phyloP scores from a whole-genome alignment of 2,329 filamentous ascomycete genomes.

The Gaeumannomyces tritici region DNA sequence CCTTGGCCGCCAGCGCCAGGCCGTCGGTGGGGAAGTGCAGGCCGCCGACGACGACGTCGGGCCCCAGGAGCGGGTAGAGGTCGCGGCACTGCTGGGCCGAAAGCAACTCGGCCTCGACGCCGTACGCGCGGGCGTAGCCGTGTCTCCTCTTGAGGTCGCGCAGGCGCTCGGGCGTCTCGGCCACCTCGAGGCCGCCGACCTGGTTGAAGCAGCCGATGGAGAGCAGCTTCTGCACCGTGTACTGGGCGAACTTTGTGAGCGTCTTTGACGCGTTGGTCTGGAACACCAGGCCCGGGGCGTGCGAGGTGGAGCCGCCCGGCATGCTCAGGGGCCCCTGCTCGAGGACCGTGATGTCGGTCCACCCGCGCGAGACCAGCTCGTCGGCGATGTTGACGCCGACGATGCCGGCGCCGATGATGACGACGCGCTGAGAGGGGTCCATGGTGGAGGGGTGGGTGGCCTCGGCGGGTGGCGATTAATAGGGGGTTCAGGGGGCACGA shows the following conservation, averaged over 20 bases:
- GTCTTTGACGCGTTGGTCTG: constrained; percentile 50
- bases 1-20: constrained; percentile 49
- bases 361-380: constrained; percentile 52
- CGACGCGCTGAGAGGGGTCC: constrained; percentile 26
- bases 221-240: constrained; percentile 51
- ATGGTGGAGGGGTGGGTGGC: not conserved
- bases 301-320: constrained; percentile 56
- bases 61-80: constrained; percentile 44
- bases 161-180: constrained; percentile 47
- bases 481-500: not conserved
- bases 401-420: constrained; percentile 55
- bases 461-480: not conserved
- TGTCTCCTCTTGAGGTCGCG: constrained; percentile 54
- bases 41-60: constrained; percentile 44
- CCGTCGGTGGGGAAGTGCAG: constrained; percentile 52
- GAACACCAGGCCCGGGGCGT: constrained; percentile 55
- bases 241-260: constrained; percentile 48
- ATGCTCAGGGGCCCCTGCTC: constrained; percentile 54
- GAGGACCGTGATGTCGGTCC: constrained; percentile 53
- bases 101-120: constrained; percentile 43
- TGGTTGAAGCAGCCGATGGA: constrained; percentile 53
- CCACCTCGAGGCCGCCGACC: constrained; percentile 52
- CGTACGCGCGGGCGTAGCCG: constrained; percentile 52
- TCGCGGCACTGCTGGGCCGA: constrained; percentile 40
- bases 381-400: constrained; percentile 56